A percentile compares a stretch with the other conserved stretches of the same genome.
Conservation (phyloP, 345 rosid species). For the Sonneratia caseolaris region DNA sequence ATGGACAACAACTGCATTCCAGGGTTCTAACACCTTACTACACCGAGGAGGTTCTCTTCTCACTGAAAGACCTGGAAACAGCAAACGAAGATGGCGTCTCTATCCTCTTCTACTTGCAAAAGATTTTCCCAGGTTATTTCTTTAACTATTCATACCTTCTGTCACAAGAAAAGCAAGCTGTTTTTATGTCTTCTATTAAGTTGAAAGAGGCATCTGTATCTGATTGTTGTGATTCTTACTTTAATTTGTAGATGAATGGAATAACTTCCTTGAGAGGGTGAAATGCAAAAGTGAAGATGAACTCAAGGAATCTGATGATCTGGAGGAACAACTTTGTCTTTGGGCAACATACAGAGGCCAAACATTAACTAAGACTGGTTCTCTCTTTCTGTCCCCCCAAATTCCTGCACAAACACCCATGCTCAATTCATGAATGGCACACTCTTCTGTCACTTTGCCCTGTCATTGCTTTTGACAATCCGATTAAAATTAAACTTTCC, state of each 20-base stretch:
- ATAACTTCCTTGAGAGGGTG: constrained; percentile 81
- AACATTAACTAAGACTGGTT: constrained; percentile 98
- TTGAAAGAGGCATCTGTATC: background rate
- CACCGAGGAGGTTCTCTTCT: constrained; percentile 87
- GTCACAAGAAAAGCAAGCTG: background rate
- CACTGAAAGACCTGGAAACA: constrained; percentile 57
- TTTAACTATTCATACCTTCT: constrained; percentile 2
- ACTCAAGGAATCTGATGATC: constrained; percentile 43
- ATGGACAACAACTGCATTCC: constrained; percentile 8
- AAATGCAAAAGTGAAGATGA: constrained; percentile 50
- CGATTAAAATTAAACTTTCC: constrained; percentile 5
- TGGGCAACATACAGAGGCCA: constrained; percentile 99
- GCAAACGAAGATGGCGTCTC: constrained; percentile 98
- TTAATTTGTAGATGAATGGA: constrained; percentile 75
- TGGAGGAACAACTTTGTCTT: constrained; percentile 69
- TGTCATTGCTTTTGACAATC: background rate
- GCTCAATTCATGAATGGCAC: background rate
- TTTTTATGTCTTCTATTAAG: background rate
- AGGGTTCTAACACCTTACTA: constrained; percentile 96
- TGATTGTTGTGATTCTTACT: background rate
- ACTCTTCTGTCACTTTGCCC: background rate
- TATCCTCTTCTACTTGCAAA: constrained; percentile 84
- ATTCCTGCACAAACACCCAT: background rate
- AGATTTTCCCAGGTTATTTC: constrained; percentile 97
- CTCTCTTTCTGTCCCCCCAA: constrained; percentile 6